A percentile compares a stretch with the other conserved stretches of the same genome.
phyloP scores from a whole-genome alignment of 352 stramenopile species.

The Pythium brachiatum region DNA sequence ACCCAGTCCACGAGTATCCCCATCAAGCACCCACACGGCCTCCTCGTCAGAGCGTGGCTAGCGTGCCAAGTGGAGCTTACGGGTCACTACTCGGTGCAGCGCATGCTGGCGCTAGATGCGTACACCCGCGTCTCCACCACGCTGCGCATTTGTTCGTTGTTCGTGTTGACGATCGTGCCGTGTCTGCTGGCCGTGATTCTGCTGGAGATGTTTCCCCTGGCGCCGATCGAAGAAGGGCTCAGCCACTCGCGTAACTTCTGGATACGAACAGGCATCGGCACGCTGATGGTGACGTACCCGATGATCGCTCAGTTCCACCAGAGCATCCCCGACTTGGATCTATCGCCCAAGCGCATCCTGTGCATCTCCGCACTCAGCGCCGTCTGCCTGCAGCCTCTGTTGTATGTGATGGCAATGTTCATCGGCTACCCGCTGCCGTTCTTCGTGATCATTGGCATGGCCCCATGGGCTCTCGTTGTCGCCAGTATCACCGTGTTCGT shows the following conservation, averaged over 20 bases:
- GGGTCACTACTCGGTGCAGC: constrained; percentile 33
- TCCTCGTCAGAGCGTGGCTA: neutral
- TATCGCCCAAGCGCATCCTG: neutral
- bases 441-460: constrained; percentile 5
- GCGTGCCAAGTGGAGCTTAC: constrained; percentile 30
- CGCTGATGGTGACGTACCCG: neutral
- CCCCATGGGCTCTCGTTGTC: neutral
- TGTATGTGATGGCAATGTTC: neutral
- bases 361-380: neutral
- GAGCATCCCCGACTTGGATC: neutral
- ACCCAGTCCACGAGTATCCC: neutral
- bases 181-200: neutral
- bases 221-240: neutral
- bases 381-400: neutral
- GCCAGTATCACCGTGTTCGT: neutral
- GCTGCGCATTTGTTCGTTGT: neutral
- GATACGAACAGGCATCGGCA: constrained; percentile 3
- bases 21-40: neutral
- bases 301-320: constrained; percentile 4
- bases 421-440: constrained; percentile 7
- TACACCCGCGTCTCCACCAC: neutral
- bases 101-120: constrained; percentile 11
- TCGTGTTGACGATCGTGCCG: neutral
- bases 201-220: neutral
- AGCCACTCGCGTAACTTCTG: constrained; percentile 2